Base-by-base conservation (phyloP, 1,284 basidiomycete genomes). In the Cutaneotrichosporon dermatis region DNA sequence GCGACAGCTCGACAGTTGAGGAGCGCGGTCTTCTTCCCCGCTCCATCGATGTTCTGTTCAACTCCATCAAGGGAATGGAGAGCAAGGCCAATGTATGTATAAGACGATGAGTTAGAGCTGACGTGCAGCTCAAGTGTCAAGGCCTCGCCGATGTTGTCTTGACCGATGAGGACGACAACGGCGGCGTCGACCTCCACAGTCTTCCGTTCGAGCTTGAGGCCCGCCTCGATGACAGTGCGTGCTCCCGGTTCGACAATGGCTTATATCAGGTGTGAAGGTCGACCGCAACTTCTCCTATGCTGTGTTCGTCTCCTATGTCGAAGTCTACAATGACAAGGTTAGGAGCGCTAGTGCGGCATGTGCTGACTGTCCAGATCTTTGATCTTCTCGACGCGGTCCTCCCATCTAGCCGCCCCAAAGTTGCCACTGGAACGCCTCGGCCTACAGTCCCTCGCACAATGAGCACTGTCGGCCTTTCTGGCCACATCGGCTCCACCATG, bases 301-400 rank as follows among this genome's bases (percentile, higher is more conserved):
- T 0, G 82, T 98, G 59, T 99, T 92, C 85, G 82, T 98, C 10
- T 95, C 93, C 11, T 97, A 96, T 69, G 88, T 88, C n/a, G 96
- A 99, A 76, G 88, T 99, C 6, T 99, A 99, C 82, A 99, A 99
- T 76, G 96, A 99, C 75, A 98, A 95, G 79, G 86, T 92, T 33
- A 25, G 13, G 0, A 11, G 6, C 10, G 46, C 66, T 70, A 55
- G 66, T 40, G 39, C 12, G 8, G 8, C 39, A 40, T 40, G 8
- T 39, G 40, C 12, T 39, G n/a, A 33, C 53, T 16, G 25, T 25
- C 1, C 55, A 79, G 78, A 79, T 82, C 56, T 81, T 80, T 53
- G 80, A 82, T 64, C 76, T 82, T 6, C 76, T 82, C 40, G 78
- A 79, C 41, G 63, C 72, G 2, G 68, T 75, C 4, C 66, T 76